Evolutionary conservation across 345 rosid species (phyloP).

Genomic region (Jatropha curcas): DNA sequence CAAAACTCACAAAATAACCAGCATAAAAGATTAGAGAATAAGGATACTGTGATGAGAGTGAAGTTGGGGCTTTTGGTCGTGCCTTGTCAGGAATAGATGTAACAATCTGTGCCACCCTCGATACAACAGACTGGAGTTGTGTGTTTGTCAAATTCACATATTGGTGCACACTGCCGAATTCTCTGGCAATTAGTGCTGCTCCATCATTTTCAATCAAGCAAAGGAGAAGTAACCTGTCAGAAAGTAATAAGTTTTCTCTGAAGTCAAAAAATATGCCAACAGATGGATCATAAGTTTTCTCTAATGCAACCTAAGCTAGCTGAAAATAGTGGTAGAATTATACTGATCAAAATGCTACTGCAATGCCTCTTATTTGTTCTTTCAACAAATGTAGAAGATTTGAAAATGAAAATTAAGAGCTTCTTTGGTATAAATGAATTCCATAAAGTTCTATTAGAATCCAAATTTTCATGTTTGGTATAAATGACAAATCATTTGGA

Average conservation of each 20-base stretch:
- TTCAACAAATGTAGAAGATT: neutral
- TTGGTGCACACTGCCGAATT: constrained; percentile 39
- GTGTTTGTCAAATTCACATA: constrained; percentile 30
- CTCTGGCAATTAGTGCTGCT: constrained; percentile 57
- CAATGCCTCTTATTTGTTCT: neutral
- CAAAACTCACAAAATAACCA: constrained; percentile 6
- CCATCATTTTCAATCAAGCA: constrained; percentile 82
- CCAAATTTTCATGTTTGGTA: too few species aligned
- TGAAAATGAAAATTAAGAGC: too few species aligned
- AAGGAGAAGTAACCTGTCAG: constrained; percentile 70
- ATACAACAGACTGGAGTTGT: constrained; percentile 42
- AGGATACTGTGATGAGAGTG: constrained; percentile 96
- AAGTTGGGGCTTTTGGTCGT: constrained; percentile 51
- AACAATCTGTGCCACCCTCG: constrained; percentile 70
- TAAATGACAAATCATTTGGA: too few species aligned
- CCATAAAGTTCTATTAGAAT: too few species aligned
- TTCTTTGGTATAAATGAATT: too few species aligned
- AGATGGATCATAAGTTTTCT: constrained; percentile 5
- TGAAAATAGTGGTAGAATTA: neutral
- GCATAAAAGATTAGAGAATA: constrained; percentile 22
- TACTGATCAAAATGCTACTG: neutral
- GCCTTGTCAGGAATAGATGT: constrained; percentile 93
- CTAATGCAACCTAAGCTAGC: constrained; percentile 1
- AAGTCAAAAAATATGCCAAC: constrained; percentile 14
- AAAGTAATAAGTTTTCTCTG: too few species aligned